A percentile compares a stretch with the other conserved stretches of the same genome.
These are phyloP conservation scores for Biscogniauxia mediterranea DNA, from an alignment of 2,329 filamentous ascomycete species.

Conservation along the genomic window DNA sequence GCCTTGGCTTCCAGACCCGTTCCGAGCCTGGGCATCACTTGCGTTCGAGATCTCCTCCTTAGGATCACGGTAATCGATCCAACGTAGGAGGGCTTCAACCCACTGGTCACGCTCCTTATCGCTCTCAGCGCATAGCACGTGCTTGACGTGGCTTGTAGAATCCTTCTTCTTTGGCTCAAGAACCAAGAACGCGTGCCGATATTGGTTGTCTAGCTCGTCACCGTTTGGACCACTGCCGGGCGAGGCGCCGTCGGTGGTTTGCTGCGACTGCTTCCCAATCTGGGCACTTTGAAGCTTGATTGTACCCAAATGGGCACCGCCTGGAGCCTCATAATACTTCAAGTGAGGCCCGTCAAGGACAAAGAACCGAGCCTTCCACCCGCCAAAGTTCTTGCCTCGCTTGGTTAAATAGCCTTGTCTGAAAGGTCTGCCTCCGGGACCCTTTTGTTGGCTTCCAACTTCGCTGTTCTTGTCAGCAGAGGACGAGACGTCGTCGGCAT, in stretches of 20 bases:
- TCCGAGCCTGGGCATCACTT: constrained; percentile 40
- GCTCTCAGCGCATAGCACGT: constrained; percentile 93
- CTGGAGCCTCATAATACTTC: constrained; percentile 89
- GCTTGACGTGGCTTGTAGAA: constrained; percentile 79
- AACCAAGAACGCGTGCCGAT: constrained; percentile 92
- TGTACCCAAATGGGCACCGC: constrained; percentile 85
- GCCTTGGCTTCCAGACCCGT: constrained; percentile 35
- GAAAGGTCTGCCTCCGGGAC: constrained; percentile 64
- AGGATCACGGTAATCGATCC: constrained; percentile 73
- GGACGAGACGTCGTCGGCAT: constrained; percentile 54
- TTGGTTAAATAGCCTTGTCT: constrained; percentile 94
- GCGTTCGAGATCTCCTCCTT: constrained; percentile 52
- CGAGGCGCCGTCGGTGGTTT: constrained; percentile 55
- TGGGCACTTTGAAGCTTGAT: constrained; percentile 90
- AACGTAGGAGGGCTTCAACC: constrained; percentile 86
- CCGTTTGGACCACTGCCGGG: constrained; percentile 53
- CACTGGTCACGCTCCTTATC: constrained; percentile 89
- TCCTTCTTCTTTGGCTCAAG: constrained; percentile 97
- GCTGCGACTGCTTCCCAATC: constrained; percentile 86
- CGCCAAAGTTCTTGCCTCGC: constrained; percentile 96
- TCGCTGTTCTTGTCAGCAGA: constrained; percentile 37
- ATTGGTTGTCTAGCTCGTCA: constrained; percentile 88
- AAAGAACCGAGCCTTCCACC: constrained; percentile 85
- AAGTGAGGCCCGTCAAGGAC: constrained; percentile 61
- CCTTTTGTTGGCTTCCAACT: constrained; percentile 41